Percentiles rank a stretch among this genome's conserved stretches.
Conservation (phyloP, 148 eudicot genomes). For the Limonium bicolor region DNA sequence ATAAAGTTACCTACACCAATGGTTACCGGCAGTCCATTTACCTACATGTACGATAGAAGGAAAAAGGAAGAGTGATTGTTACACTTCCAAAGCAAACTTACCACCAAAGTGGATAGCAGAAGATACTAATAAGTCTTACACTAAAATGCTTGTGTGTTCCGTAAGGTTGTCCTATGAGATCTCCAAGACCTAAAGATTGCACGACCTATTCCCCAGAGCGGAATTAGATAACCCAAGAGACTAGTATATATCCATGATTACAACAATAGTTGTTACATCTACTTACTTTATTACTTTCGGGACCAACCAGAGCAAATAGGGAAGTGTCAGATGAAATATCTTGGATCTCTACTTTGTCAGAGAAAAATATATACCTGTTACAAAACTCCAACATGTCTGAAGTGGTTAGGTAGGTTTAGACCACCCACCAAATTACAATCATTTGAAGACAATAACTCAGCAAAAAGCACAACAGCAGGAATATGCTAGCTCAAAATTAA, state of each 20-base stretch:
- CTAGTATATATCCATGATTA: neutral
- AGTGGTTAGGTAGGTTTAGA: too few species aligned
- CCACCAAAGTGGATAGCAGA: too few species aligned
- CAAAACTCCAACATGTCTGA: slow-evolving; percentile 9
- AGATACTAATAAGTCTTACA: slow-evolving; percentile 24
- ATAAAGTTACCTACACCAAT: slow-evolving; percentile 48
- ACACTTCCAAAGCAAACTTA: too few species aligned
- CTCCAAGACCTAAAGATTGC: slow-evolving; percentile 39
- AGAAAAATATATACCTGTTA: slow-evolving; percentile 52
- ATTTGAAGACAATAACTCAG: too few species aligned
- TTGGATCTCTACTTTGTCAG: slow-evolving; percentile 62
- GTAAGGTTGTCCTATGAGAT: slow-evolving; percentile 48
- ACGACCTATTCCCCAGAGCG: slow-evolving; percentile 38
- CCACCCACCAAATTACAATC: too few species aligned
- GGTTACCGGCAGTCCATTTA: slow-evolving; percentile 57
- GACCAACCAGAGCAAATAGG: slow-evolving; percentile 52
- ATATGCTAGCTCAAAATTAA: too few species aligned
- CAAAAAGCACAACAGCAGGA: too few species aligned
- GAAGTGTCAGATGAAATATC: slow-evolving; percentile 42
- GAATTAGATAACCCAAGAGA: too few species aligned
- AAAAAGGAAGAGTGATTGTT: too few species aligned
- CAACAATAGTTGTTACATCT: slow-evolving; percentile 2
- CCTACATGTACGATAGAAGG: slow-evolving; percentile 40
- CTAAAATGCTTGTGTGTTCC: slow-evolving; percentile 50
- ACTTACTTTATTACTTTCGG: slow-evolving; percentile 42